phyloP scores from a whole-genome alignment of 2,329 filamentous ascomycete species.

The Didymella lethalis region DNA sequence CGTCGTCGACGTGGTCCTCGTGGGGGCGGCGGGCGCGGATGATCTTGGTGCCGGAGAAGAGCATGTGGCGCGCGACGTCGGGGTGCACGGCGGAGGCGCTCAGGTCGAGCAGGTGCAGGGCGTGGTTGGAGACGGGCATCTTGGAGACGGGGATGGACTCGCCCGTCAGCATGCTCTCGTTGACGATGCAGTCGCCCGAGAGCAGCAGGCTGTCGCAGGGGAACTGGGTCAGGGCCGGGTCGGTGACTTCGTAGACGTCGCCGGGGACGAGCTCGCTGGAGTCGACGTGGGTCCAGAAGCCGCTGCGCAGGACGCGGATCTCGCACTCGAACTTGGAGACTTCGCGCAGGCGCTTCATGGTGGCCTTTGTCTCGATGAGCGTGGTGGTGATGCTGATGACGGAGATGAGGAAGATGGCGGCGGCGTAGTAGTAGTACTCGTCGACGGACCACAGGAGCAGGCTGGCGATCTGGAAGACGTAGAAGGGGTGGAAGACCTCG shows the following conservation, averaged over 20 bases:
- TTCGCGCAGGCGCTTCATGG: slow-evolving; percentile 88
- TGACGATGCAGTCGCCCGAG: slow-evolving; percentile 96
- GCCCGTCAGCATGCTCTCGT: slow-evolving; percentile 97
- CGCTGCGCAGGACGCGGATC: slow-evolving; percentile 88
- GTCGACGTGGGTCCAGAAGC: slow-evolving; percentile 90
- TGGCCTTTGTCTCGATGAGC: slow-evolving; percentile 87
- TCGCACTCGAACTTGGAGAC: slow-evolving; percentile 96
- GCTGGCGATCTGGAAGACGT: slow-evolving; percentile 96
- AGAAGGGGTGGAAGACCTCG: slow-evolving; percentile 97
- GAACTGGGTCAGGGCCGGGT: slow-evolving; percentile 85
- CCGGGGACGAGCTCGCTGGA: slow-evolving; percentile 92
- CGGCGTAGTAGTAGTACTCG: slow-evolving; percentile 96
- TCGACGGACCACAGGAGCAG: slow-evolving; percentile 93
- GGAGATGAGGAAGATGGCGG: slow-evolving; percentile 94
- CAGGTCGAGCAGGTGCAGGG: slow-evolving; percentile 77
- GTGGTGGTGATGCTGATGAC: slow-evolving; percentile 90
- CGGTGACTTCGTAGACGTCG: slow-evolving; percentile 95
- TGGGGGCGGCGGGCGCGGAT: slow-evolving; percentile 89
- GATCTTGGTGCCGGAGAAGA: slow-evolving; percentile 96
- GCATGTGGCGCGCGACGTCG: slow-evolving; percentile 83
- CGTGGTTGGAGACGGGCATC: slow-evolving; percentile 80
- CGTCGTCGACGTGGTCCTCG: slow-evolving; percentile 82
- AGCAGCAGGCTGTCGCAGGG: slow-evolving; percentile 92
- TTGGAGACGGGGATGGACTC: slow-evolving; percentile 98
- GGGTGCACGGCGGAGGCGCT: slow-evolving; percentile 82